A percentile compares a stretch with the other conserved stretches of the same genome.
Conservation (phyloP, 164 flowering plant species). For the Annona squamosa region DNA sequence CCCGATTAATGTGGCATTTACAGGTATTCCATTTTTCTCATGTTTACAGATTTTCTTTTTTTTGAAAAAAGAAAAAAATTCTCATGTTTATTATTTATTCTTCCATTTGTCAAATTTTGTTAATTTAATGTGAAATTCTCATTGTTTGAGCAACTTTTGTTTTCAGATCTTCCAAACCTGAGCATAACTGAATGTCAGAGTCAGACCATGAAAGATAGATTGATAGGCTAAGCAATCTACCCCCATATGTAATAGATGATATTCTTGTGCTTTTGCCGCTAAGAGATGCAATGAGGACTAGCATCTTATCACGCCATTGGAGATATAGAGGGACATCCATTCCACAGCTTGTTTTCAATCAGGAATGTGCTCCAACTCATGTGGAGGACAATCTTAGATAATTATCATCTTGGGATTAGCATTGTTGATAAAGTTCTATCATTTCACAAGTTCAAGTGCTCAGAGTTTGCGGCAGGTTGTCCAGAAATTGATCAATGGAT, state of each 20-base stretch:
- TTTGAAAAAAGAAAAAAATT: no score
- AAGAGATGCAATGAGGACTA: conserved; percentile 50
- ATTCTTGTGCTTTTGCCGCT: conserved; percentile 39
- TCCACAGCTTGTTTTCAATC: conserved; percentile 44
- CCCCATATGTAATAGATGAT: conserved; percentile 36
- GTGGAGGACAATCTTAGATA: conserved; percentile 22
- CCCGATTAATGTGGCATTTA: no score
- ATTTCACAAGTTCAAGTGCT: conserved; percentile 38
- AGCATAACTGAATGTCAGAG: no score
- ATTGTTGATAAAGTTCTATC: conserved; percentile 47
- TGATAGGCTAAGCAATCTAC: conserved; percentile 42
- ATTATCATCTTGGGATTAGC: conserved; percentile 20
- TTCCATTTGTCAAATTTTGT: no score
- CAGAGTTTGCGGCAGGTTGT: conserved; percentile 32
- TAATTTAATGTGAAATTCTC: no score
- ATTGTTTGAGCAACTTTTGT: no score
- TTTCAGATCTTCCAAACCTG: no score
- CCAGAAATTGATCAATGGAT: conserved; percentile 49
- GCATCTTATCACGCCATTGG: conserved; percentile 50
- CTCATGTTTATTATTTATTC: no score
- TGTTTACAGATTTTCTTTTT: no score
- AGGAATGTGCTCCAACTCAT: conserved; percentile 19
- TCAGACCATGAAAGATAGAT: neutral
- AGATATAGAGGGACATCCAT: conserved; percentile 44
- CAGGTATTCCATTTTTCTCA: no score